Evolutionary conservation across 768 basidiomycete species (phyloP), one percentile per base, ranked within the genome.

Genomic region (Tylopilus intermedius): DNA sequence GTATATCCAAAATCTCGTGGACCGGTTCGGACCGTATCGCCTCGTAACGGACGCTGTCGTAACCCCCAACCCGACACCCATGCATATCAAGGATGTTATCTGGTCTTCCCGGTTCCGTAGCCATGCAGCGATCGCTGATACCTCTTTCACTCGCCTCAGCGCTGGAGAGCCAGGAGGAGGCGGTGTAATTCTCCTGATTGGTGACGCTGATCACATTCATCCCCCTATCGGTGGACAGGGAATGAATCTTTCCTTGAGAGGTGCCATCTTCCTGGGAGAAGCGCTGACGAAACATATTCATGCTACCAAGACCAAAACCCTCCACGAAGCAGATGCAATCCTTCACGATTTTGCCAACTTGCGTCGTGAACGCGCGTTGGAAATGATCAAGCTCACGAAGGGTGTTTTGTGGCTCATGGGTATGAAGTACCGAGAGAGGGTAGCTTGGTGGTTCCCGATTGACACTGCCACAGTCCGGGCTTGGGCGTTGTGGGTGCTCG

Each of bases 141-240:
- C 52, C 8, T 13, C 13, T 11, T 71, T 76, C 50, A 49, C 67
- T 22, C 70, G 67, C 32, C 58, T 72, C 15, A 61, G 58, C 0
- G 26, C 47, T 1, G 46, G 8, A 18, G 33, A 51, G 33, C 13
- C 10, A 11, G 13, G 33, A 14, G 13, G 13, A 33, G 33, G 66
- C 1, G 58, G 54, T 0, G 55, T 35, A 4, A 46, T 67, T 41
- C 14, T 67, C 41, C 57, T 78, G 35, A 30, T 74, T 8, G 76
- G 76, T 4, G 76, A 78, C 57, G 77, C 79, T 4, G 79, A 79
- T 30, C 70, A 76, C 24, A 73, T 80, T 41, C 80, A 79, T 53
- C 75, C 79, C 1, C 79, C 79, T 21, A 68, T 72, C 7, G 80
- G 79, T 2, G 80, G 80, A 0, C 79, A 80, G 45, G 79, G 80